Base-by-base conservation (phyloP, 441 rosid genomes). In the Biscutella auriculata region DNA sequence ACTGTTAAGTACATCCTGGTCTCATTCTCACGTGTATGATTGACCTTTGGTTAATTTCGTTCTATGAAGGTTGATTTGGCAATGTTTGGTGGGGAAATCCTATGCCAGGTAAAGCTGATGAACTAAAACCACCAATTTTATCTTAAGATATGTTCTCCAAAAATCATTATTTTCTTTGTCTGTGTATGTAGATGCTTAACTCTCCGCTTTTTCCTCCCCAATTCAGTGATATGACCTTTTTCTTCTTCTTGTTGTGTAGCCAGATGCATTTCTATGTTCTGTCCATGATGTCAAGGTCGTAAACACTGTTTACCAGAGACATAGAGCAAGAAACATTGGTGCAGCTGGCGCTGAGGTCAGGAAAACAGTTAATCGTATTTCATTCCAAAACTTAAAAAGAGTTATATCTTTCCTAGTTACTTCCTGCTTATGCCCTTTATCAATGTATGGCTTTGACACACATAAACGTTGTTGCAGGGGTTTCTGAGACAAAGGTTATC, bases 251-350 rank as follows among this genome's bases (percentile, higher is more conserved):
- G 63, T 71, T 76, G 67, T 85, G 78, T 77, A 94, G 99, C 95
- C 94, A 81, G 99, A 94, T 85, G 91, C 97, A 64, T 94, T 94
- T 69, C 88, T 94, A 51, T 94, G 96, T 76, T 94, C 97, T 7
- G 59, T 94, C 67, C 82, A 80, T 73, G 96, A 89, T 36, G 99
- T 94, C 56, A 89, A 87, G 72, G 91, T 94, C 70, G 67, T 66
- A 70, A 87, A 76, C 61, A 19, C 95, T 43, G 69, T 79, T 60
- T 88, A 84, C 76, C 94, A 73, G 16, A 82, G 99, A 67, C 91
- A 73, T 15, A 79, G 99, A 61, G 88, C 88, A 33, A 87, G 89
- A 14, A 83, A 93, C 71, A 75, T 74, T 41, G 79, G 62, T 41
- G 66, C 75, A 11, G 57, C 67, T 69, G 82, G 83, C 54, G 84